These are phyloP conservation scores for Echium plantagineum DNA, from an alignment of 257 asterid species.

Conservation along the genomic window DNA sequence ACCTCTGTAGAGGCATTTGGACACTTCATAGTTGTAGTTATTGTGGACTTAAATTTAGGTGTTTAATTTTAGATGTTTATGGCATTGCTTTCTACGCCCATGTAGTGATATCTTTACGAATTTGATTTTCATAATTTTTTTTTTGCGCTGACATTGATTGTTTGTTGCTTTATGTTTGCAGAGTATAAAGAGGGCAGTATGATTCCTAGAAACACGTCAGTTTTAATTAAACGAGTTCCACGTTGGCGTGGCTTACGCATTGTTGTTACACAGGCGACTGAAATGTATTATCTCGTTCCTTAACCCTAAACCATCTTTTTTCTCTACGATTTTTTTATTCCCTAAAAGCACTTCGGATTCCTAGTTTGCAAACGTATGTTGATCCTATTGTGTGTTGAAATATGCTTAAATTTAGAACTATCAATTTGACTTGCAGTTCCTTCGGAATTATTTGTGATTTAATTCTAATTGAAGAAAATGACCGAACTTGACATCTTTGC, in stretches of 20 bases:
- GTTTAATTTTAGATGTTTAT: too few species aligned
- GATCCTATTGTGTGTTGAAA: neutral
- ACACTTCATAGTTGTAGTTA: too few species aligned
- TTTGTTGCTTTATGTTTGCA: constrained; percentile 38
- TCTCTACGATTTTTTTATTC: neutral
- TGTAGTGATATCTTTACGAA: too few species aligned
- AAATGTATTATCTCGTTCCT: constrained; percentile 74
- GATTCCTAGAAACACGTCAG: constrained; percentile 91
- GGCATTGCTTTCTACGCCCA: too few species aligned
- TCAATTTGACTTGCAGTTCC: neutral
- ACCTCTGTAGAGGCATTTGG: too few species aligned
- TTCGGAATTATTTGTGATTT: neutral
- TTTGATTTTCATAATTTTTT: too few species aligned
- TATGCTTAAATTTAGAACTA: neutral
- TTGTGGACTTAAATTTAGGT: too few species aligned
- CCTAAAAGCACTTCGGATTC: too few species aligned
- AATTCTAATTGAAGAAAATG: neutral
- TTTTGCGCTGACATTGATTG: neutral
- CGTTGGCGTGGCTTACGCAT: constrained; percentile 88
- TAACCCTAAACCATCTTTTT: neutral
- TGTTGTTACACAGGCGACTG: constrained; percentile 68
- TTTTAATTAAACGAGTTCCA: constrained; percentile 96
- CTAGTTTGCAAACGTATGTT: neutral
- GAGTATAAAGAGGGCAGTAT: constrained; percentile 84
- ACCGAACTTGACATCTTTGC: constrained; percentile 18